Base-by-base conservation (phyloP, 306 rosid genomes). In the Vigna nakashimae region DNA sequence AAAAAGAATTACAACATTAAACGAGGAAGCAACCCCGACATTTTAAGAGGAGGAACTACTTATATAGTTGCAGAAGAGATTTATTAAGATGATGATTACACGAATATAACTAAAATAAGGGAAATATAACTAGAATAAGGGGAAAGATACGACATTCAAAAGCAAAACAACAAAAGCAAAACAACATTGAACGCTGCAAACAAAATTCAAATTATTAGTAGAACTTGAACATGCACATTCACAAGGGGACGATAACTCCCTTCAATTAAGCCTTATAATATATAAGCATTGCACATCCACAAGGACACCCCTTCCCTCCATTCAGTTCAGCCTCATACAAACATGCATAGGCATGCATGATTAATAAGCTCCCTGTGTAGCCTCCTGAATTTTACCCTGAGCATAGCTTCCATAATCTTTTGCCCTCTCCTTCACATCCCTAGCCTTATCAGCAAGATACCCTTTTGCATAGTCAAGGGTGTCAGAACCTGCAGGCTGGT, bases 341-440 rank as follows among this genome's bases (percentile, higher is more conserved):
- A 55, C 73, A 45, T 10, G 38, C 16, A 53, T n/a, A 2, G 18
- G 43, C 73, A 59, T 10, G 38, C 11, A 53, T n/a, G 64, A 57
- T 50, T 40, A 84, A 28, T 76, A 73, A 48, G 64, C 9, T 14
- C 79, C 86, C 45, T 71, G 74, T 4, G 84, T 63, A n/a, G 80
- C 60, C 13, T 88, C 90, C 5, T 80, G 82, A 38, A 60, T 69
- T 71, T 58, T 88, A 3, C 72, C 71, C 76, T 73, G 82, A 43
- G 18, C 84, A 52, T 58, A 81, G 3, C 16, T 77, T 6, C 70
- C 85, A 42, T 80, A 81, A 10, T 81, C 92, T 52, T 69, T 78
- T 1, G 91, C 87, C 67, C 78, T 87, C 1, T 80, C 83, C 84
- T 80, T 88, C 40, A 74, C 77, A 52, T 87, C 91, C 67, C 81